Conservation (phyloP, 2,329 filamentous ascomycete species). For the Aspergillus neotritici region DNA sequence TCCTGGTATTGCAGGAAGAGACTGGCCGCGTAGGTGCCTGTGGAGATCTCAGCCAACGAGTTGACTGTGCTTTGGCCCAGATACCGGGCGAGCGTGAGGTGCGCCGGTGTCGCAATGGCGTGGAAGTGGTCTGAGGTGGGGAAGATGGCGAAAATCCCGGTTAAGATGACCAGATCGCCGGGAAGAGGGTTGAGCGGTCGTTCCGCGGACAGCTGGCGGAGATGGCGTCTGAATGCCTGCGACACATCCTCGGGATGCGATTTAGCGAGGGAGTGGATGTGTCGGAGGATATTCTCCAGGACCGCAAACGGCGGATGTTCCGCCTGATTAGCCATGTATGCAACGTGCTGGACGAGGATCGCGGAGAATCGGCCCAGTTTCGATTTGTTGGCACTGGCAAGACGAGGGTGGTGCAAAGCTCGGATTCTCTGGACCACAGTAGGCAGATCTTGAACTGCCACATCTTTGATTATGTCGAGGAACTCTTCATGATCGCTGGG, state of each 20-base stretch:
- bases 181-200: slow-evolving; percentile 48
- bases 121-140: slow-evolving; percentile 98
- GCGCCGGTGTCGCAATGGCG: slow-evolving; percentile 83
- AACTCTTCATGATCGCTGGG: slow-evolving; percentile 73
- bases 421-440: slow-evolving; percentile 83
- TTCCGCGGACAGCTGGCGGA: slow-evolving; percentile 52
- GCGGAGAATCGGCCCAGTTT: slow-evolving; percentile 58
- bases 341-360: slow-evolving; percentile 51
- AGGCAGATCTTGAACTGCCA: slow-evolving; percentile 62
- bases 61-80: slow-evolving; percentile 70
- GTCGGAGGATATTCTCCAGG: slow-evolving; percentile 75
- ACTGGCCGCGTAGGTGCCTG: slow-evolving; percentile 72
- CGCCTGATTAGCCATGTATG: slow-evolving; percentile 49
- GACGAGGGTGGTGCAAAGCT: slow-evolving; percentile 83
- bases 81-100: slow-evolving; percentile 76
- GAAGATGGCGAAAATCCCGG: slow-evolving; percentile 76
- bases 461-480: slow-evolving; percentile 55
- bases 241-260: slow-evolving; percentile 74
- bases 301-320: slow-evolving; percentile 57
- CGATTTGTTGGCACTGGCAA: slow-evolving; percentile 77
- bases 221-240: slow-evolving; percentile 67
- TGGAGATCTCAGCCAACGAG: slow-evolving; percentile 60
- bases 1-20: slow-evolving; percentile 76
- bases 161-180: slow-evolving; percentile 80
- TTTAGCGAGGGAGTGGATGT: slow-evolving; percentile 88